Evolutionary conservation across 2,329 filamentous ascomycete genomes (phyloP).

Genomic region (Fusarium graminum): DNA sequence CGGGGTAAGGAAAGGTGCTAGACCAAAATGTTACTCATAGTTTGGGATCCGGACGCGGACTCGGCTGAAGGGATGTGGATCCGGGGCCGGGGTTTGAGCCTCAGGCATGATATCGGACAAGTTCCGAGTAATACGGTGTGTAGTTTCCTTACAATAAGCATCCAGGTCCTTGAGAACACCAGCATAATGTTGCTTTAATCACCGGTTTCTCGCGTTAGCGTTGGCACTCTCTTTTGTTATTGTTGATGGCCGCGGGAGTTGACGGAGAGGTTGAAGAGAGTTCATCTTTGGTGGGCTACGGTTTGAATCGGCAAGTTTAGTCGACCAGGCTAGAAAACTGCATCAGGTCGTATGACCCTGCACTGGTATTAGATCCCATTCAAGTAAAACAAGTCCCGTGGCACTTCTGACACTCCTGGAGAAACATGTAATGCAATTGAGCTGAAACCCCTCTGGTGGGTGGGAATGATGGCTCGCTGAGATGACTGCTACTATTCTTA

Average conservation of each 20-base stretch:
- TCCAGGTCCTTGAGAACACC: not conserved
- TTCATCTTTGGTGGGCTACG: conserved; percentile 3
- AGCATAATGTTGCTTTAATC: conserved; percentile 18
- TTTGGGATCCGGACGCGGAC: conserved; percentile 14
- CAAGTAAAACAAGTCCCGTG: not conserved
- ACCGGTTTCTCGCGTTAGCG: conserved; percentile 16
- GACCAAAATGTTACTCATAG: conserved; percentile 35
- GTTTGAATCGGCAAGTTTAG: conserved; percentile 18
- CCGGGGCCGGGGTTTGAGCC: not conserved
- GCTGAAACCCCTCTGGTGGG: not conserved
- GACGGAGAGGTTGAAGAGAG: conserved; percentile 6
- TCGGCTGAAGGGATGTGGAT: conserved; percentile 39
- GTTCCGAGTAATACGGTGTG: conserved; percentile 32
- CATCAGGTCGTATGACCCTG: conserved; percentile 28
- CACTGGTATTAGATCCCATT: not conserved
- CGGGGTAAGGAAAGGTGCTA: conserved; percentile 25
- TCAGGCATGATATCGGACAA: conserved; percentile 3
- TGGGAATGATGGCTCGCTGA: conserved; percentile 12
- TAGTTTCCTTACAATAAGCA: conserved; percentile 5
- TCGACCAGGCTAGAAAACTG: conserved; percentile 24
- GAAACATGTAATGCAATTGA: not conserved
- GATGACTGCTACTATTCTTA: not conserved
- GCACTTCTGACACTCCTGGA: conserved; percentile 4
- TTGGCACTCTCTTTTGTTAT: not conserved
- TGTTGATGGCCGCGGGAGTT: conserved; percentile 5